These are phyloP conservation scores for Phaeosphaeria sp. DNA, from an alignment of 2,329 filamentous ascomycete genomes.

Conservation along the genomic window DNA sequence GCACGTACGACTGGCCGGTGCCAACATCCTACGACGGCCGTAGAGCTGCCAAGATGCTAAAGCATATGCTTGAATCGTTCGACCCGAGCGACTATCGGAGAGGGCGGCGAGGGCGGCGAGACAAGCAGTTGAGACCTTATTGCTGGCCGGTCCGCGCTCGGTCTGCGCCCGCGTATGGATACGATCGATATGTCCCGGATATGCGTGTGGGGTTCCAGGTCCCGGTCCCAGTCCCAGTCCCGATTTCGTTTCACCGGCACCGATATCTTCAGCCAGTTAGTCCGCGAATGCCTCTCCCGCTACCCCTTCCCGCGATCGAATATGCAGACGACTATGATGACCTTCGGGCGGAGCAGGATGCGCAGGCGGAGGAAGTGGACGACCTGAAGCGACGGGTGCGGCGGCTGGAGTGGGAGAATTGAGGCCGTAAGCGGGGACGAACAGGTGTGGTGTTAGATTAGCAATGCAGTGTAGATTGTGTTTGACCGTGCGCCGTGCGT, in stretches of 20 bases:
- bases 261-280: not conserved
- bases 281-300: not conserved
- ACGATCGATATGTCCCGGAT: not conserved
- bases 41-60: not conserved
- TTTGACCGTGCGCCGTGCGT: not conserved
- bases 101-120: not conserved
- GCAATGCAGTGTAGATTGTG: not conserved
- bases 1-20: not conserved
- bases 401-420: not conserved
- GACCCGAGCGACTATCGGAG: not conserved
- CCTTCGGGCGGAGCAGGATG: not conserved
- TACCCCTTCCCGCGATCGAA: not conserved
- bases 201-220: not conserved
- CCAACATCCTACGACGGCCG: not conserved
- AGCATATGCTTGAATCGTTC: not conserved
- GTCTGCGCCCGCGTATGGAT: not conserved
- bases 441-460: not conserved
- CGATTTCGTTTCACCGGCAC: not conserved
- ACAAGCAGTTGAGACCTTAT: too few species aligned
- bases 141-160: not conserved
- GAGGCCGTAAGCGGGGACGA: not conserved
- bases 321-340: not conserved
- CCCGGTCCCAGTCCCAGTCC: not conserved
- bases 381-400: not conserved
- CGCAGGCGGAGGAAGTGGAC: not conserved